Conservation (phyloP, 2,329 filamentous ascomycete genomes). For the Aspergillus jensenii region DNA sequence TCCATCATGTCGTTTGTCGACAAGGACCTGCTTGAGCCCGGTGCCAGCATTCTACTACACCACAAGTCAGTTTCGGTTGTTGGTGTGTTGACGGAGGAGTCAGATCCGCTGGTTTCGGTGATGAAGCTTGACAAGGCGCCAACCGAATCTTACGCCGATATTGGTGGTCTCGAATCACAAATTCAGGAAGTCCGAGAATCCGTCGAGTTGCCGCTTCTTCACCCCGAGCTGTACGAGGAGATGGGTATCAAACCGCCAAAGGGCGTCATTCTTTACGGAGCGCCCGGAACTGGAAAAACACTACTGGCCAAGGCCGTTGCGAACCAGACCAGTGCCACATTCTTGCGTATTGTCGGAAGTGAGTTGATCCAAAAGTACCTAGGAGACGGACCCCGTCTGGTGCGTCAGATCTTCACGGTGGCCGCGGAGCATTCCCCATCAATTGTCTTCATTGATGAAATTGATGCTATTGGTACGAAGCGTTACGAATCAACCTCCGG, state of each 20-base stretch:
- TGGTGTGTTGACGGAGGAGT: constrained; percentile 92
- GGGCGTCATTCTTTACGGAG: constrained; percentile 98
- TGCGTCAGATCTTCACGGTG: constrained; percentile 87
- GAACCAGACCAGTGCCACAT: constrained; percentile 98
- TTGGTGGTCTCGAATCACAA: constrained; percentile 90
- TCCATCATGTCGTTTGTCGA: constrained; percentile 99
- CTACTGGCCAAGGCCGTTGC: constrained; percentile 94
- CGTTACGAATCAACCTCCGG: constrained; percentile 97
- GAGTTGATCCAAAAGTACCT: constrained; percentile 99
- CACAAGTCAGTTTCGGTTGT: constrained; percentile 98
- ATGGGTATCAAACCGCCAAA: constrained; percentile 99
- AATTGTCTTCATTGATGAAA: constrained; percentile 99
- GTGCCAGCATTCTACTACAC: constrained; percentile 90
- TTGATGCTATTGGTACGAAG: constrained; percentile 98
- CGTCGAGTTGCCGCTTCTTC: constrained; percentile 88
- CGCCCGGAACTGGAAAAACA: constrained; percentile 95
- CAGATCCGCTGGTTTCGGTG: constrained; percentile 91
- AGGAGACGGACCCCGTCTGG: constrained; percentile 89
- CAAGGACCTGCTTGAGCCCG: constrained; percentile 95
- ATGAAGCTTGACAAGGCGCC: constrained; percentile 99
- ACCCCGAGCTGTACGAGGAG: constrained; percentile 97
- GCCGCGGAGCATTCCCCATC: constrained; percentile 94
- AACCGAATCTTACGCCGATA: constrained; percentile 97
- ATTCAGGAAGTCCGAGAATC: constrained; percentile 98
- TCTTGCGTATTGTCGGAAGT: constrained; percentile 93